These are phyloP conservation scores for Deinandra increscens DNA, from an alignment of 129 eudicot species.

Conservation along the genomic window DNA sequence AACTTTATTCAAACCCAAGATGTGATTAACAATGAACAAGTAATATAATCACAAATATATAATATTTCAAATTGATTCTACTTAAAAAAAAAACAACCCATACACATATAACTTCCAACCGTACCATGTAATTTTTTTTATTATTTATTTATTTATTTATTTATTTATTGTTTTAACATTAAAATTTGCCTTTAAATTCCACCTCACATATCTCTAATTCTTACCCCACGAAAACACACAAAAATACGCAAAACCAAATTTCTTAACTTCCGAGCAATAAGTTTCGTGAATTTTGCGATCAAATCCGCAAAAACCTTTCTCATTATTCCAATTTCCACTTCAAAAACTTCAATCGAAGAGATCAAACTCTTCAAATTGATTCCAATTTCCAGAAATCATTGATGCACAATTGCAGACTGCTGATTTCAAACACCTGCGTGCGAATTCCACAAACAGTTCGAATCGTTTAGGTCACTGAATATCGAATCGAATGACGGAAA, in stretches of 20 bases:
- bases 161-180: too few species aligned
- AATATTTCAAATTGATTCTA: too few species aligned
- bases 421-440: not conserved
- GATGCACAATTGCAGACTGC: conserved; percentile 1
- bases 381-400: not conserved
- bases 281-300: not conserved
- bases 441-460: not conserved
- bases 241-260: conserved; percentile 3
- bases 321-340: not conserved
- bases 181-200: conserved; percentile 4
- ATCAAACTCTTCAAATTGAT: too few species aligned
- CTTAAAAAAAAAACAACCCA: too few species aligned
- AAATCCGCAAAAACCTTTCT: not conserved
- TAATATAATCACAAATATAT: too few species aligned
- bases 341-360: conserved; percentile 1
- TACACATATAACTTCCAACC: too few species aligned
- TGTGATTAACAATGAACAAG: too few species aligned
- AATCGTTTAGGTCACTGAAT: not conserved
- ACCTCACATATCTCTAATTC: conserved; percentile 8
- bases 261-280: conserved; percentile 2
- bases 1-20: too few species aligned
- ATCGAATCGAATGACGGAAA: conserved; percentile 40
- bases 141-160: too few species aligned
- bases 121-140: too few species aligned
- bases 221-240: conserved; percentile 2